Evolutionary conservation across 2,329 filamentous ascomycete genomes (phyloP).

Genomic region (Fusarium mundagurra): DNA sequence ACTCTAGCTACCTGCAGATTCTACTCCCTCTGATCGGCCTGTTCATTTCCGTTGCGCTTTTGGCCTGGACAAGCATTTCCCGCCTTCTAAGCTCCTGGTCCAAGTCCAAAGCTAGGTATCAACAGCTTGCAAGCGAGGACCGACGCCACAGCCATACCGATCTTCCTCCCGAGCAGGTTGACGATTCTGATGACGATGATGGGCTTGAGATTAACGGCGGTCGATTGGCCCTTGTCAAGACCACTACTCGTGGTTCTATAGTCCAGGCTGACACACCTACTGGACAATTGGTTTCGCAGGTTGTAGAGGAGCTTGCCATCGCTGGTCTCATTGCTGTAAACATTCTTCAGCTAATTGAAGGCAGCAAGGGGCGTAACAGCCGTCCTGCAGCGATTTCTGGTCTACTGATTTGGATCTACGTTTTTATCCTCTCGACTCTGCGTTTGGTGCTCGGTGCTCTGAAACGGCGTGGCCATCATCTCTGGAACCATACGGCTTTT

Average conservation of each 20-base stretch:
- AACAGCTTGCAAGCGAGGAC: constrained; percentile 58
- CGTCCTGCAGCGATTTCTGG: constrained; percentile 71
- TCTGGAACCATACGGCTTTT: constrained; percentile 93
- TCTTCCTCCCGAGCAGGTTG: constrained; percentile 57
- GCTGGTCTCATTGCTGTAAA: constrained; percentile 77
- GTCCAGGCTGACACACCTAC: constrained; percentile 80
- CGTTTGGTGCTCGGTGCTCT: constrained; percentile 74
- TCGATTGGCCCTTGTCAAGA: constrained; percentile 67
- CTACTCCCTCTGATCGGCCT: constrained; percentile 80
- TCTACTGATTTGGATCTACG: constrained; percentile 82
- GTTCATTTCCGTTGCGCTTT: constrained; percentile 73
- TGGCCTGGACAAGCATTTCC: constrained; percentile 67
- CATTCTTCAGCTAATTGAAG: constrained; percentile 68
- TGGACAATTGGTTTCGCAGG: constrained; percentile 74
- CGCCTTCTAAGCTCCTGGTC: constrained; percentile 61
- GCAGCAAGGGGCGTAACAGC: constrained; percentile 67
- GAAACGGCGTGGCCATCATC: constrained; percentile 72
- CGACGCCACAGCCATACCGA: constrained; percentile 60
- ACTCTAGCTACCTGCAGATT: constrained; percentile 63
- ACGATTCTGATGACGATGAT: constrained; percentile 67
- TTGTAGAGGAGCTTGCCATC: constrained; percentile 80
- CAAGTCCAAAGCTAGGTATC: constrained; percentile 62
- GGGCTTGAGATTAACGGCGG: constrained; percentile 66
- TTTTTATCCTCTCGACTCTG: constrained; percentile 76
- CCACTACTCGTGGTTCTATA: constrained; percentile 69